These are phyloP conservation scores for Schizothecium vesticola DNA, from an alignment of 495 filamentous ascomycete genomes.

Conservation along the genomic window DNA sequence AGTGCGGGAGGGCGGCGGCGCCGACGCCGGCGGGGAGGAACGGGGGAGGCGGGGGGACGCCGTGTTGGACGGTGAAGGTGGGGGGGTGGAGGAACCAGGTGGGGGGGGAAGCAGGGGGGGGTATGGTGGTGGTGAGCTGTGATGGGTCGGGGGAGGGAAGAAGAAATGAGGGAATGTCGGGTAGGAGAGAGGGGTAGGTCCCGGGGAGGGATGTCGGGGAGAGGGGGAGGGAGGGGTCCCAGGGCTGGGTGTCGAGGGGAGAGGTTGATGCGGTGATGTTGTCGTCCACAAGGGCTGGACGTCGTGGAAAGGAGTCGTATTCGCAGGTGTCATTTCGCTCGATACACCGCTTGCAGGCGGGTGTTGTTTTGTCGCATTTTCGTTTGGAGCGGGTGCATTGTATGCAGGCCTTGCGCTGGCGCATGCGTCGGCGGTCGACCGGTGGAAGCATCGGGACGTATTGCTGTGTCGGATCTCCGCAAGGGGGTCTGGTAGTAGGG, in stretches of 20 bases:
- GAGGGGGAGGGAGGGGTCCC: neutral
- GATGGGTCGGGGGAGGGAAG: neutral
- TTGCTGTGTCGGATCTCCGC: neutral
- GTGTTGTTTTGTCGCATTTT: slow-evolving; percentile 39
- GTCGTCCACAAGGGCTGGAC: neutral
- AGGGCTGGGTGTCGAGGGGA: neutral
- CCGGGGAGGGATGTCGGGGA: neutral
- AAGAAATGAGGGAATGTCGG: neutral
- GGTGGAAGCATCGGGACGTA: neutral
- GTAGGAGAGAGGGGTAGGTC: neutral
- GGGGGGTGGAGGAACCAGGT: neutral
- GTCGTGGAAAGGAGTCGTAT: slow-evolving; percentile 23
- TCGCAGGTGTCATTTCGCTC: slow-evolving; percentile 31
- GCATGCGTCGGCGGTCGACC: slow-evolving; percentile 14
- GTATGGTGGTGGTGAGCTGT: neutral
- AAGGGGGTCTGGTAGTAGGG: neutral
- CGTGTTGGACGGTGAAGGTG: neutral
- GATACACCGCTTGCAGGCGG: slow-evolving; percentile 36
- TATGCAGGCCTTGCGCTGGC: slow-evolving; percentile 37
- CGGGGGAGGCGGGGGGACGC: neutral
- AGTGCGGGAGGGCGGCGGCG: slow-evolving; percentile 19
- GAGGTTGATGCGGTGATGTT: neutral
- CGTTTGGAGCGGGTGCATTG: slow-evolving; percentile 41
- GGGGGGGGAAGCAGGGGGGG: neutral
- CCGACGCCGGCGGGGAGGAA: slow-evolving; percentile 1